These are phyloP conservation scores for Vickermania ingenoplastis DNA, from an alignment of 208 protist species.

Conservation along the genomic window DNA sequence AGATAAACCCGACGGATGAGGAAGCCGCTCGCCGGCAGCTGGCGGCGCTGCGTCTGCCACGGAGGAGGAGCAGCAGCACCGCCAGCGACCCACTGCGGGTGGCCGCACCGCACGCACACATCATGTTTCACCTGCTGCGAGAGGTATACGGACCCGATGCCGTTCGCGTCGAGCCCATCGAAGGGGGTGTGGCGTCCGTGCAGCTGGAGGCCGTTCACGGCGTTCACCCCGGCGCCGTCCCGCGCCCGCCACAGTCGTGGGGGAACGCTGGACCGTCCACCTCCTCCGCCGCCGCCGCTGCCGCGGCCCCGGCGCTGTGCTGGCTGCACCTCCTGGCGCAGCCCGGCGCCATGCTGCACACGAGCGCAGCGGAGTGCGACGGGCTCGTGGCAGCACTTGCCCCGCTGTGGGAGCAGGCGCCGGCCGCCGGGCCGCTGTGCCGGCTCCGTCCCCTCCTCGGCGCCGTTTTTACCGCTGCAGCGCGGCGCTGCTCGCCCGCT, in stretches of 20 bases:
- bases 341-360: neutral
- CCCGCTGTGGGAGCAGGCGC: neutral
- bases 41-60: neutral
- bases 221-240: neutral
- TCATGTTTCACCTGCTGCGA: neutral
- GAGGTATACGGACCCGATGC: neutral
- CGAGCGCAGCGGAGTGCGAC: neutral
- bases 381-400: neutral
- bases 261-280: neutral
- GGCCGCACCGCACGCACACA: neutral
- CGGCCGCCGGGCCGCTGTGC: neutral
- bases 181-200: neutral
- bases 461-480: neutral
- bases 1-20: neutral
- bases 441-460: neutral
- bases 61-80: neutral
- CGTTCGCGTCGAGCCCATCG: neutral
- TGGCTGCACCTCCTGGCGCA: conserved; percentile 3
- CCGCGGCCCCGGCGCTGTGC: neutral
- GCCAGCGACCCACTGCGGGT: neutral
- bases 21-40: neutral
- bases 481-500: neutral
- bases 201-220: neutral
- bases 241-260: neutral
- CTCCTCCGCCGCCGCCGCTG: neutral